Percentiles rank a stretch among this genome's conserved stretches.
phyloP scores from a whole-genome alignment of 805 yeast genomes.

The Saccharomycopsis schoenii region DNA sequence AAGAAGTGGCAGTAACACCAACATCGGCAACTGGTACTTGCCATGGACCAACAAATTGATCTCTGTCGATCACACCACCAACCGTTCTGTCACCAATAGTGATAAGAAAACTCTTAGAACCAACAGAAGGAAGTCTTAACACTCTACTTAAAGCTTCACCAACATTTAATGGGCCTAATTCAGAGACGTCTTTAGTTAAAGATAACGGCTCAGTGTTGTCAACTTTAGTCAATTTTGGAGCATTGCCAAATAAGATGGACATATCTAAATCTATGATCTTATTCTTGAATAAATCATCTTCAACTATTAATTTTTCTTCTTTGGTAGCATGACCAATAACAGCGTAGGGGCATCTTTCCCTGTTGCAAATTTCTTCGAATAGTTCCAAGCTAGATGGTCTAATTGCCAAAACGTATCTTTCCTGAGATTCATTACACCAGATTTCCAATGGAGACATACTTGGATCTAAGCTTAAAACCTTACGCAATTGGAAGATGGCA shows the following conservation, averaged over 20 bases:
- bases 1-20: conserved; percentile 87
- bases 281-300: conserved; percentile 65
- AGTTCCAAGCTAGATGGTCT: conserved; percentile 61
- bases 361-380: conserved; percentile 73
- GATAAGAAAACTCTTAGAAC: conserved; percentile 85
- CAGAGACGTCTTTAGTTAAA: conserved; percentile 31
- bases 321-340: conserved; percentile 91
- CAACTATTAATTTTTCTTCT: conserved; percentile 72
- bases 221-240: conserved; percentile 85
- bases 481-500: conserved; percentile 84
- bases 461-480: conserved; percentile 83
- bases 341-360: conserved; percentile 95
- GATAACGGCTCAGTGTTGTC: conserved; percentile 54
- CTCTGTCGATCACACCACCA: conserved; percentile 93
- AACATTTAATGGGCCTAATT: conserved; percentile 22
- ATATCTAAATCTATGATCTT: conserved; percentile 94
- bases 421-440: conserved; percentile 99
- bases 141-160: conserved; percentile 72
- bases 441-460: conserved; percentile 99
- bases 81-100: conserved; percentile 99
- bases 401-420: conserved; percentile 92
- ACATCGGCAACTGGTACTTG: conserved; percentile 98
- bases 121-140: conserved; percentile 84
- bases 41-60: conserved; percentile 99
- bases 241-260: conserved; percentile 91